These are phyloP conservation scores for Boehmeria nivea DNA, from an alignment of 306 rosid genomes.

Conservation along the genomic window DNA sequence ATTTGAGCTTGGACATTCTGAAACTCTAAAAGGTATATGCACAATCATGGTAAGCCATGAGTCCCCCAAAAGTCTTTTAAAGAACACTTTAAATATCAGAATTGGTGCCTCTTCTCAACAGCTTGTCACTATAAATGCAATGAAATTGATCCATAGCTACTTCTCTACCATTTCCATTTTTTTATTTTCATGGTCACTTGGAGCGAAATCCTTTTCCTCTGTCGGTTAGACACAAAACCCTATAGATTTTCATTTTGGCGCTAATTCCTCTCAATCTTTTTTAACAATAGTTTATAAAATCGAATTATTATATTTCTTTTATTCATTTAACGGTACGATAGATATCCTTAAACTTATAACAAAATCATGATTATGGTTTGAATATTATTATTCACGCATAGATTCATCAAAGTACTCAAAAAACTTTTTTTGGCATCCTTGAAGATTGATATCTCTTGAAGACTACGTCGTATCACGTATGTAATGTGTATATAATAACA, in stretches of 20 bases:
- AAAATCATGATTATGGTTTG: not conserved
- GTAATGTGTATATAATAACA: not conserved
- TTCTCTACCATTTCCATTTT: not conserved
- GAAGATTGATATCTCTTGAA: not conserved
- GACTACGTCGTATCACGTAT: not conserved
- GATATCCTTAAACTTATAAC: not conserved
- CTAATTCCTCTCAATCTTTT: no score
- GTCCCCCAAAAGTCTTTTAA: not conserved
- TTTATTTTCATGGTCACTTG: not conserved
- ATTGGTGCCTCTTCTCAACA: not conserved
- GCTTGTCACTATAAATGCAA: no score
- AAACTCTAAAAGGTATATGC: not conserved
- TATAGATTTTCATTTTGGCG: no score
- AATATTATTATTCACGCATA: not conserved
- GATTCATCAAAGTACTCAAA: not conserved
- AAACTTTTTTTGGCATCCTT: not conserved
- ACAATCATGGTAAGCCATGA: not conserved
- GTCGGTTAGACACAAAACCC: not conserved
- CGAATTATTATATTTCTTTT: not conserved
- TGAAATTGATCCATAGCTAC: not conserved
- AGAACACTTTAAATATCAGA: not conserved
- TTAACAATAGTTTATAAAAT: no score
- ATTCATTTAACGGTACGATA: not conserved
- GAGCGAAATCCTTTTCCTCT: not conserved
- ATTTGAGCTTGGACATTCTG: slow-evolving; percentile 1